A percentile compares a stretch with the other conserved stretches of the same genome.
phyloP scores from a whole-genome alignment of 257 asterid species.

The Fraxinus excelsior region DNA sequence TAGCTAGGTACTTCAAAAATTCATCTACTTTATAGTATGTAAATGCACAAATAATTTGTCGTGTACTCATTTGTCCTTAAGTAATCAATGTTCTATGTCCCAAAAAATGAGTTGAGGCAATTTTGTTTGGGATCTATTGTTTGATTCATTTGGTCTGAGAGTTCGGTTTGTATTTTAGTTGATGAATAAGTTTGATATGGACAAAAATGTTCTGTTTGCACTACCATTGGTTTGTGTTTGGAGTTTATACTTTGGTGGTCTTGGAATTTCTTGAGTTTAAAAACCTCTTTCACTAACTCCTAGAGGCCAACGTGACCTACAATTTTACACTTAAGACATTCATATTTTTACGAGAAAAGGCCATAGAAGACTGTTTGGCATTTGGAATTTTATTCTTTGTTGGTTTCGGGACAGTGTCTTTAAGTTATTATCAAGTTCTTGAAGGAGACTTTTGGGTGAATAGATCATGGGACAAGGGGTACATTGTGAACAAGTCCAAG shows the following conservation, averaged over 20 bases:
- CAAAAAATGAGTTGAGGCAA: neutral
- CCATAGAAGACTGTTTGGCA: slow-evolving; percentile 22
- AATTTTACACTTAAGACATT: neutral
- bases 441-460: slow-evolving; percentile 17
- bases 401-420: slow-evolving; percentile 21
- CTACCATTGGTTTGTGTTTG: slow-evolving; percentile 26
- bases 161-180: neutral
- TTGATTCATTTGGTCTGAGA: slow-evolving; percentile 2
- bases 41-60: neutral
- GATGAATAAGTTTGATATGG: slow-evolving; percentile 1
- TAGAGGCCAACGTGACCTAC: slow-evolving; percentile 20
- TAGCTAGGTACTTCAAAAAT: neutral
- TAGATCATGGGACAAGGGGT: neutral
- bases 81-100: neutral
- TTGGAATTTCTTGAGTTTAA: slow-evolving; percentile 1
- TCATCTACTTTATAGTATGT: neutral
- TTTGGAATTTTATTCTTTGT: slow-evolving; percentile 36
- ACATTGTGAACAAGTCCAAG: no score
- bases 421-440: slow-evolving; percentile 21
- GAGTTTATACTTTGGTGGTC: slow-evolving; percentile 3
- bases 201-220: slow-evolving; percentile 11
- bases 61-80: neutral
- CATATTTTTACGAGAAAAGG: neutral
- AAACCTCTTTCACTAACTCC: slow-evolving; percentile 30
- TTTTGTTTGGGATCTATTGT: slow-evolving; percentile 3